Evolutionary conservation across 768 basidiomycete species (phyloP).

Genomic region (Pleurotus pulmonarius): DNA sequence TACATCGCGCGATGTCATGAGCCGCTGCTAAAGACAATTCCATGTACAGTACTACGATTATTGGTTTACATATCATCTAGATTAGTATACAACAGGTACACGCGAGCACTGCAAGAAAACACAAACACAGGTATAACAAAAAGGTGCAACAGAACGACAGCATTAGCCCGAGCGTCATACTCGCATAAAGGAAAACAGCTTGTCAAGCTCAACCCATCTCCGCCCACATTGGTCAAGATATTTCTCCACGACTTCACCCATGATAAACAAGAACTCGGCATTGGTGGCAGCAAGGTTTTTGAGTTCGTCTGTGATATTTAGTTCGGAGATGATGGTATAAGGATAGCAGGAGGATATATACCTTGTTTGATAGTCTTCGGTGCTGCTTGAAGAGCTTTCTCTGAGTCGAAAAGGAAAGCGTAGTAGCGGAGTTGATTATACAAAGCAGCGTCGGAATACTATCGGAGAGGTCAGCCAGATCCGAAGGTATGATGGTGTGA

Average conservation of each 20-base stretch:
- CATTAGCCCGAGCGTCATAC: conserved; percentile 22
- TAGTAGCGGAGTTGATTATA: conserved; percentile 92
- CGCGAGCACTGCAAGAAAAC: too few species aligned
- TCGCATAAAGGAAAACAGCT: conserved; percentile 83
- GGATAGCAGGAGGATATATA: not conserved
- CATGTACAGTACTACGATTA: too few species aligned
- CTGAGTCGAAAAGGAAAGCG: conserved; percentile 68
- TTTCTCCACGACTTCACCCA: conserved; percentile 62
- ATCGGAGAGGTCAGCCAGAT: conserved; percentile 7
- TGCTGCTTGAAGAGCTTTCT: conserved; percentile 50
- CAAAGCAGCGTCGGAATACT: conserved; percentile 83
- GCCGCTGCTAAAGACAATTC: too few species aligned
- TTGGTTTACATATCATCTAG: too few species aligned
- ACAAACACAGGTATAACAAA: too few species aligned
- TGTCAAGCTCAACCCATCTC: conserved; percentile 81
- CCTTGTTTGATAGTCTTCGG: not conserved
- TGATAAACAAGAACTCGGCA: conserved; percentile 39
- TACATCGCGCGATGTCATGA: conserved; percentile 5
- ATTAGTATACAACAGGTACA: too few species aligned
- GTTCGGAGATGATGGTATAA: not conserved
- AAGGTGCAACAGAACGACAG: too few species aligned
- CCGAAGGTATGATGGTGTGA: not conserved
- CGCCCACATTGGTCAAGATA: conserved; percentile 87
- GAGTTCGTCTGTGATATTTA: conserved; percentile 47
- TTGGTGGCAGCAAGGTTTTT: conserved; percentile 47